Evolutionary conservation across 2,329 filamentous ascomycete genomes (phyloP), one percentile per base, ranked within the genome.

Genomic region (Hortaea werneckii): DNA sequence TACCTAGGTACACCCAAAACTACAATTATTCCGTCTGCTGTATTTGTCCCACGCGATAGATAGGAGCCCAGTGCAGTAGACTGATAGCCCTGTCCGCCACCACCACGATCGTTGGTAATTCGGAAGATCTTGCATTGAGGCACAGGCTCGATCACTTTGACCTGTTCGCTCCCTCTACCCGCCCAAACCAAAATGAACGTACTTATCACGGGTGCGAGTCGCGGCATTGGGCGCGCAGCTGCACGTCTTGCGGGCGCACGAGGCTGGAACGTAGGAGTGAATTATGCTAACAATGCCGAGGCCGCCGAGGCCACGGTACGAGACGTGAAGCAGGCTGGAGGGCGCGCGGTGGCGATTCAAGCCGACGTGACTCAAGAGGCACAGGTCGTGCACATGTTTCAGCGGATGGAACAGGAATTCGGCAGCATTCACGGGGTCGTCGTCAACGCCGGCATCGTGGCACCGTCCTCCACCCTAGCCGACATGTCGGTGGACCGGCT

Each of bases 361-460:
- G 54, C 48, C 26, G 52, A 58, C 38, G 50, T 57, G 35, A 49
- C 54, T 3, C 35, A 48, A n/a, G 58, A 59, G 43, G 28, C 37
- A 7, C 54, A 59, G 30, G 53, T 60, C 1, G 10, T 50, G 5
- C 29, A 47, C 11, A 44, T 59, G 40, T 60, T 58, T 44, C 49
- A 57, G 39, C 42, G 39, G 8, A 50, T 58, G 48, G 50, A 57
- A 34, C 39, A 42, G 10, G 26, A 37, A 11, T 57, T 53, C 12
- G 56, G 56, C 9, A 41, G 47, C 1, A 41, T 56, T 11, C 44
- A 54, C 40, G 58, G 55, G 13, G 49, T 58, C 5, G 58, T 60
- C 5, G 52, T 60, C 43, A 60, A 60, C 43, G 58, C 58, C 6
- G 55, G 56, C 6, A 56, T 60, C 32, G 58, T 54, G 5, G 53